Evolutionary conservation across 306 rosid species (phyloP), one percentile per base, ranked within the genome.

Genomic region (Dalbergia oliveri): DNA sequence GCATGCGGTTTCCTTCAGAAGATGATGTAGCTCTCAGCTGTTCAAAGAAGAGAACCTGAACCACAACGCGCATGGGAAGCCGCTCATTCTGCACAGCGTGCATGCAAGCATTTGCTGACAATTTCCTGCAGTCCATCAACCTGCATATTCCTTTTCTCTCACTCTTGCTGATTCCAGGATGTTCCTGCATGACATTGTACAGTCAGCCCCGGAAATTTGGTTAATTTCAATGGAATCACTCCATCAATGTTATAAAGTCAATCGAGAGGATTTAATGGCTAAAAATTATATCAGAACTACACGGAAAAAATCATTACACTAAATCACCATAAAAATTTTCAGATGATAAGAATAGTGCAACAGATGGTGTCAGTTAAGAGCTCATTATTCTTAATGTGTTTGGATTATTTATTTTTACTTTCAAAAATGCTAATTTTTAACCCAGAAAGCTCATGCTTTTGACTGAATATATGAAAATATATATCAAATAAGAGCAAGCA

Each of bases 1-100:
- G 92, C 4, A 90, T 90, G 83, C 78, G 87, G 76, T 60, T 87
- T 54, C 93, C 94, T 1, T 88, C 89, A 0, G 94, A 72, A 16
- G 92, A 65, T 31, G 90, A 21, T 43, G 98, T 60, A 51, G 89
- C 88, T 82, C 97, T 86, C 72, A 91, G 70, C 84, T 93, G 97
- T 79, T 94, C 99, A 57, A 94, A 94, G 88, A 91, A 94, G 66
- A 94, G 99, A 62, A 94, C 93, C 86, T 93, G 99, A 73, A 93
- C 99, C 0, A 91, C 91, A 0, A 90, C 90, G 3, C 97, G 91
- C 68, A 94, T 70, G 1, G 99, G 99, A 61, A 94, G 95, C 75
- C 97, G 86, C 88, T 94, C 97, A 23, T 93, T 94, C 88, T 93
- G 99, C 61, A 93, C 88, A 0, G 97, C 99, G 16, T 93, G 99